Conservation (phyloP, 352 stramenopile genomes). For the Phytopythium montanum region DNA sequence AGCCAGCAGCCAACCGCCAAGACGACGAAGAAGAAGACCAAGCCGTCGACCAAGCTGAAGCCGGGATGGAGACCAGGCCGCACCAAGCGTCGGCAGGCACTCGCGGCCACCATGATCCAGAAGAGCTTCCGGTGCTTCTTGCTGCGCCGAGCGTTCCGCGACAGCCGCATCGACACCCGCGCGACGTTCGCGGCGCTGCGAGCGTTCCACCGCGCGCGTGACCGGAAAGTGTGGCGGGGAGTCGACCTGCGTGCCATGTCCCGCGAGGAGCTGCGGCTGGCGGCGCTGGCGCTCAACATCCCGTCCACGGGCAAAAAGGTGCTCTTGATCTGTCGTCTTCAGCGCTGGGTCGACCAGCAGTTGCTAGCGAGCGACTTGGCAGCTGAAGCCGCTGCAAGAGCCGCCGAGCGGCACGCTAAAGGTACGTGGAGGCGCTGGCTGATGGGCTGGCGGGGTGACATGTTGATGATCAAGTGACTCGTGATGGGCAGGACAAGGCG, state of each 20-base stretch:
- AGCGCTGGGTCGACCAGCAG: conserved; percentile 74
- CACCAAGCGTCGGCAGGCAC: conserved; percentile 32
- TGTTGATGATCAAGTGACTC: neutral
- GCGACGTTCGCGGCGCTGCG: conserved; percentile 49
- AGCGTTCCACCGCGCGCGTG: conserved; percentile 47
- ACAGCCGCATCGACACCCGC: conserved; percentile 30
- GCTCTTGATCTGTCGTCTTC: conserved; percentile 63
- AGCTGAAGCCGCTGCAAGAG: conserved; percentile 43
- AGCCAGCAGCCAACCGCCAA: conserved; percentile 5
- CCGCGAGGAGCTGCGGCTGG: conserved; percentile 54
- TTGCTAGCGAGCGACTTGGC: conserved; percentile 56
- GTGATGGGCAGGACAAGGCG: conserved; percentile 37
- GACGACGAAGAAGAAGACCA: conserved; percentile 36
- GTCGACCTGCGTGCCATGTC: conserved; percentile 59
- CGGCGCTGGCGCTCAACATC: conserved; percentile 62
- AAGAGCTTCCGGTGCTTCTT: conserved; percentile 55
- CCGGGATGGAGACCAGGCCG: conserved; percentile 45
- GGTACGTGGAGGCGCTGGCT: conserved; percentile 12
- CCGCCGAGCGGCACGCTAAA: conserved; percentile 52
- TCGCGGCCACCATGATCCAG: conserved; percentile 73
- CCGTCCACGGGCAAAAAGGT: conserved; percentile 78
- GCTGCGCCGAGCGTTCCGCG: conserved; percentile 52
- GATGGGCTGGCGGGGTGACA: neutral
- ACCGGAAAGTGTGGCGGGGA: conserved; percentile 46
- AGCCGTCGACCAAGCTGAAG: conserved; percentile 47